Evolutionary conservation across 768 basidiomycete species (phyloP), one percentile per base, ranked within the genome.

Genomic region (Vararia minispora): DNA sequence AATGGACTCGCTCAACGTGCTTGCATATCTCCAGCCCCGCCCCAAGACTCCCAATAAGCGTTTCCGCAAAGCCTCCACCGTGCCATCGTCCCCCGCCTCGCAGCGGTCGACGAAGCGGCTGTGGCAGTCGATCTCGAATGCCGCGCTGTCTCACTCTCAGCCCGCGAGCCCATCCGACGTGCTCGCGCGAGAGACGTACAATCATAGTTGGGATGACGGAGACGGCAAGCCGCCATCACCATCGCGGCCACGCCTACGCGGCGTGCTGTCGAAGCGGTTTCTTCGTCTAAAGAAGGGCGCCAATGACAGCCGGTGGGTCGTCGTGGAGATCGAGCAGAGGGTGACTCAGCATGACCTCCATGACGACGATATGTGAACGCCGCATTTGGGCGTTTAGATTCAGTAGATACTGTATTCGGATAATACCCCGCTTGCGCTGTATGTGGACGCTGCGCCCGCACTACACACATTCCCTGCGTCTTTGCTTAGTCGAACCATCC

Each of bases 121-220:
- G 14, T 37, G 24, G 6, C 39, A 37, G n/a, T 37, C 33, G 27
- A 41, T 39, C 13, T 35, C 41, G 6, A 44, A 33, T 20, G 39
- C 41, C 16, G 23, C 42, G 14, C 39, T 42, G 8, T n/a, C n/a
- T n/a, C n/a, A n/a, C n/a, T n/a, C n/a, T n/a, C n/a, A 27, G n/a
- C 58, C 59, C 1, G 59, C 58, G 17, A 36, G 40, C 36, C 54
- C 59, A 1, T 39, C 37, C 2, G 50, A 51, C 30, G 57, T 58
- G 11, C 57, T 58, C 38, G 48, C 57, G 32, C 52, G 57, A 4
- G 23, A 37, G 29, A 31, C 43, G 31, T 58, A 53, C 50, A 58
- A 58, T 45, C 54, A 56, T 42, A 27, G n/a, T 37, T 38, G 11
- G 14, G 40, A 13, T 38, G 41, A 20, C 37, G 36, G 3, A 41